Conservation (phyloP, 495 filamentous ascomycete species). For the Neurospora pannonica region DNA sequence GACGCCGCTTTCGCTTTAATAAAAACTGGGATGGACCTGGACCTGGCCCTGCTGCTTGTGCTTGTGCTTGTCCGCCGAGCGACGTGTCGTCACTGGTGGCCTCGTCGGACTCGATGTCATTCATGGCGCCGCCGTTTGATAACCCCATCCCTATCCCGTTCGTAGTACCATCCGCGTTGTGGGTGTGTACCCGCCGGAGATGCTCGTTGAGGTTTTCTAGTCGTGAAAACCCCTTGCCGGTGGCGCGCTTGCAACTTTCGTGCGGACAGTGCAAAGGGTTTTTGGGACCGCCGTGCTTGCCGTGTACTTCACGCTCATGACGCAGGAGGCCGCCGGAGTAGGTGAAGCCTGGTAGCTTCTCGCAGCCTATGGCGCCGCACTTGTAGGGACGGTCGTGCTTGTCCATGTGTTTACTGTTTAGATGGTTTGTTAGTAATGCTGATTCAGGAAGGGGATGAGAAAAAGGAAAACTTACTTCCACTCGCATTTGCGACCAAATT, state of each 20-base stretch:
- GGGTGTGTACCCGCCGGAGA: slow-evolving; percentile 64
- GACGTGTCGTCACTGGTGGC: slow-evolving; percentile 19
- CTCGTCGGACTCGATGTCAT: slow-evolving; percentile 20
- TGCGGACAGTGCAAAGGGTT: slow-evolving; percentile 70
- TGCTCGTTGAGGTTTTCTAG: slow-evolving; percentile 88
- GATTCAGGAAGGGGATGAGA: background rate
- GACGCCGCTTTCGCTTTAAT: background rate
- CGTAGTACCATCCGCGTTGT: slow-evolving; percentile 12
- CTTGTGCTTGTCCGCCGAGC: slow-evolving; percentile 18
- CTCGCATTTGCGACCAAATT: slow-evolving; percentile 77
- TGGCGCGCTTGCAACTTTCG: slow-evolving; percentile 68
- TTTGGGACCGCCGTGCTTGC: slow-evolving; percentile 73
- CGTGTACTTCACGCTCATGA: slow-evolving; percentile 87
- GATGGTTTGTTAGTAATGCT: slow-evolving; percentile 3
- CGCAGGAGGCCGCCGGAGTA: slow-evolving; percentile 81
- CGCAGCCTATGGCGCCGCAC: slow-evolving; percentile 64
- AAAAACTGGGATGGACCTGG: background rate
- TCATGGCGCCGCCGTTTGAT: background rate
- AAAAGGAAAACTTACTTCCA: slow-evolving; percentile 61
- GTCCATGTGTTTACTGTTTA: slow-evolving; percentile 83
- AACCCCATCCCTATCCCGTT: background rate
- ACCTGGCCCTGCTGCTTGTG: background rate
- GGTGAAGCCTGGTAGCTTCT: slow-evolving; percentile 86
- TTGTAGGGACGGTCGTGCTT: slow-evolving; percentile 91
- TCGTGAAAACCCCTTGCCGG: slow-evolving; percentile 69